phyloP scores from a whole-genome alignment of 352 stramenopile species.

The Plasmopara viticola region DNA sequence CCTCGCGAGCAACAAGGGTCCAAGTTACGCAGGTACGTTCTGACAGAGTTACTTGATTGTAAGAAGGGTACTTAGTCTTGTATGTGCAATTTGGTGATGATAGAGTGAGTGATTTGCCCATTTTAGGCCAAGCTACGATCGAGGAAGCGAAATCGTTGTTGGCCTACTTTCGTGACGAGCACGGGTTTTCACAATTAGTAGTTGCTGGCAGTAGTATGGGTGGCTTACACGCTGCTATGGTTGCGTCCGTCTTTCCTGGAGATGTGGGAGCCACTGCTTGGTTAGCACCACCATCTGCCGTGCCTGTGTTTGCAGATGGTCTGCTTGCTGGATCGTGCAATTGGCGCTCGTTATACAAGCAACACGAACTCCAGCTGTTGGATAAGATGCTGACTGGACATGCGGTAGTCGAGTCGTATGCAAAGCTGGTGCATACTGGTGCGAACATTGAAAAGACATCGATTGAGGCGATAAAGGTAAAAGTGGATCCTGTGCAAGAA shows the following conservation, averaged over 20 bases:
- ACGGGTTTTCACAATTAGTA: slow-evolving; percentile 52
- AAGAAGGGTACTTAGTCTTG: not conserved
- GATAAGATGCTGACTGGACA: slow-evolving; percentile 60
- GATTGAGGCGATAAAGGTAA: not conserved
- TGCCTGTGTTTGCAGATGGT: slow-evolving; percentile 66
- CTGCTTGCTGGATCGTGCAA: slow-evolving; percentile 75
- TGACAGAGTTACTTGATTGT: not conserved
- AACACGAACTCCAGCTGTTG: slow-evolving; percentile 55
- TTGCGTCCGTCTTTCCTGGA: slow-evolving; percentile 62
- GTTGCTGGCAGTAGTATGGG: slow-evolving; percentile 75
- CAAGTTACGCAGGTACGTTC: slow-evolving; percentile 50
- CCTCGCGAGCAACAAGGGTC: slow-evolving; percentile 63
- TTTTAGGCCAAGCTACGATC: slow-evolving; percentile 74
- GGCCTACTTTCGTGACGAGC: slow-evolving; percentile 45
- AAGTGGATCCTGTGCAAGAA: slow-evolving; percentile 49
- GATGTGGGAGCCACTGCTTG: slow-evolving; percentile 62
- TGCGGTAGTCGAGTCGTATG: slow-evolving; percentile 21
- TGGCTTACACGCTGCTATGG: slow-evolving; percentile 70
- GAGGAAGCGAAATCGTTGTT: slow-evolving; percentile 77
- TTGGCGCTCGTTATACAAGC: slow-evolving; percentile 63
- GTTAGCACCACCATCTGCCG: slow-evolving; percentile 63
- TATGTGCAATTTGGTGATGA: not conserved
- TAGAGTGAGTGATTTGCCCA: slow-evolving; percentile 66
- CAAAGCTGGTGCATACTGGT: slow-evolving; percentile 7
- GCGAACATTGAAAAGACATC: not conserved